Evolutionary conservation across 352 stramenopile genomes (phyloP).

Genomic region (Phytophthora colocasiae): DNA sequence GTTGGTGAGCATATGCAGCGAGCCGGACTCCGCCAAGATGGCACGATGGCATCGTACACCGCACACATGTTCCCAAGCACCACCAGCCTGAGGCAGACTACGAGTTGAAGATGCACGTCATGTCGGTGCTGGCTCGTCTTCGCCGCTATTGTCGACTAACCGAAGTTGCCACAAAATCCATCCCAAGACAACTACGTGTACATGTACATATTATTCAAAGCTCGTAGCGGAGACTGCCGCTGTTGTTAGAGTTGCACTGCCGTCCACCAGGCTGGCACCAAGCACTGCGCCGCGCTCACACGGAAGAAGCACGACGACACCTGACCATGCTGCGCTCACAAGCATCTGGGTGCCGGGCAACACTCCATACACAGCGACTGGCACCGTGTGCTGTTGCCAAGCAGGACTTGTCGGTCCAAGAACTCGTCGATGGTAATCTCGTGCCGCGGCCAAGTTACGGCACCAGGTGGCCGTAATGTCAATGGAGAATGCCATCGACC

Average conservation of each 20-base stretch:
- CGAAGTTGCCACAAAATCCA: neutral
- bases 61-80: conserved; percentile 15
- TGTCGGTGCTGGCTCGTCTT: conserved; percentile 20
- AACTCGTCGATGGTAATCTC: conserved; percentile 9
- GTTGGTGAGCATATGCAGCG: conserved; percentile 4
- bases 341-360: conserved; percentile 14
- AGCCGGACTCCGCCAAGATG: conserved; percentile 20
- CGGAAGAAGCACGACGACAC: conserved; percentile 8
- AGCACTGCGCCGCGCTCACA: neutral
- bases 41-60: conserved; percentile 5
- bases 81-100: neutral
- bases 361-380: conserved; percentile 2
- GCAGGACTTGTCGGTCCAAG: neutral
- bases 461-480: conserved; percentile 1
- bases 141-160: conserved; percentile 22
- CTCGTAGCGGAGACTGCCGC: conserved; percentile 4
- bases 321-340: too few relatives aligned
- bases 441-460: neutral
- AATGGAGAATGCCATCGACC: neutral
- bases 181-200: neutral
- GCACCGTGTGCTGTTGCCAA: conserved; percentile 8
- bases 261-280: neutral
- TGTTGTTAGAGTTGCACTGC: conserved; percentile 8
- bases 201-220: too few relatives aligned
- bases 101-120: conserved; percentile 21